phyloP scores from a whole-genome alignment of 208 protist genomes.

The Leptomonas seymouri region DNA sequence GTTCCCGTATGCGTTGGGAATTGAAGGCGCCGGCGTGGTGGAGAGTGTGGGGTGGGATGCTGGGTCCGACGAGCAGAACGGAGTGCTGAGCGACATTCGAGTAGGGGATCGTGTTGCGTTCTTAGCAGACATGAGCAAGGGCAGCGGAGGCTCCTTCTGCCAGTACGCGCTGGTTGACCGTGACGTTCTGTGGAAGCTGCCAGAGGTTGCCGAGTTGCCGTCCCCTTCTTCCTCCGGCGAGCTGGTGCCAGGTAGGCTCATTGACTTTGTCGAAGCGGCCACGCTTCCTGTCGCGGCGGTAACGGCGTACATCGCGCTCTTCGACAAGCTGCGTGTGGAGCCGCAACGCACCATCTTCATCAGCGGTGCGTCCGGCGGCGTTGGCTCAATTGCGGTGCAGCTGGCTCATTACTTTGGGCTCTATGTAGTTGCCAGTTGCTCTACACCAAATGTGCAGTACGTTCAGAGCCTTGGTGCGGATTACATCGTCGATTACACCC shows the following conservation, averaged over 20 bases:
- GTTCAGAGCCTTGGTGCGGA: conserved; percentile 68
- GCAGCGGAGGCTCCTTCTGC: conserved; percentile 61
- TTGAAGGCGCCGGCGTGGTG: conserved; percentile 69
- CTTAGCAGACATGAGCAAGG: conserved; percentile 44
- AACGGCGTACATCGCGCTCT: conserved; percentile 75
- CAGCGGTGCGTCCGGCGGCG: conserved; percentile 71
- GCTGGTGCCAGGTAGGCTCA: conserved; percentile 23
- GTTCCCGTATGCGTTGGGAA: conserved; percentile 65
- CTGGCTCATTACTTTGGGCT: conserved; percentile 79
- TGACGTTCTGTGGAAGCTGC: conserved; percentile 57
- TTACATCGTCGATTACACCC: conserved; percentile 75
- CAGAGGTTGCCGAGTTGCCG: conserved; percentile 13
- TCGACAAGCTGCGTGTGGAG: conserved; percentile 75
- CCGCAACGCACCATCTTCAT: conserved; percentile 73
- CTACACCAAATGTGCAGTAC: conserved; percentile 53
- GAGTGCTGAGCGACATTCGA: conserved; percentile 20
- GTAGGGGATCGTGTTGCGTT: conserved; percentile 76
- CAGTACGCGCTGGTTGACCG: conserved; percentile 67
- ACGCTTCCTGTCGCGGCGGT: conserved; percentile 61
- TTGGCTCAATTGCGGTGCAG: conserved; percentile 77
- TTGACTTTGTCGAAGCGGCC: conserved; percentile 78
- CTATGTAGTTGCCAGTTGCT: conserved; percentile 67
- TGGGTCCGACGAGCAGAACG: not conserved
- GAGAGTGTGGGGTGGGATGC: conserved; percentile 69
- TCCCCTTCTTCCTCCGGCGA: conserved; percentile 4